phyloP scores from a whole-genome alignment of 495 filamentous ascomycete genomes.

The Schizothecium vesticola region DNA sequence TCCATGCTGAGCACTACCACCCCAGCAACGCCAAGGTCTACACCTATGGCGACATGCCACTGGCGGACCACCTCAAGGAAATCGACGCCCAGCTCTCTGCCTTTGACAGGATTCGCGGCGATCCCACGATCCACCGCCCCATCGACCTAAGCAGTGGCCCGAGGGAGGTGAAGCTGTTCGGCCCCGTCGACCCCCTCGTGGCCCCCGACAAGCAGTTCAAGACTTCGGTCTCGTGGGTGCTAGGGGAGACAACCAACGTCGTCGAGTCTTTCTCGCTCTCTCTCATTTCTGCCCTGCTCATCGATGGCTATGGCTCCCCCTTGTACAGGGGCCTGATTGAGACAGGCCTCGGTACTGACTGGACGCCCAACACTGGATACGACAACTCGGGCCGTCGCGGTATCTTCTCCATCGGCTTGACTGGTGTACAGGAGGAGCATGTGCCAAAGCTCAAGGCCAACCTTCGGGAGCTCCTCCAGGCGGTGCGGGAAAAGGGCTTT shows the following conservation, averaged over 20 bases:
- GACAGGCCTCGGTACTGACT: constrained; percentile 83
- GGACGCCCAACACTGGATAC: constrained; percentile 88
- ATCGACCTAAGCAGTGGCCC: constrained; percentile 65
- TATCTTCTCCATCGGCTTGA: constrained; percentile 86
- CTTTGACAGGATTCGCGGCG: constrained; percentile 64
- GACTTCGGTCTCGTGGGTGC: constrained; percentile 87
- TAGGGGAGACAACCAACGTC: constrained; percentile 73
- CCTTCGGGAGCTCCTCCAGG: constrained; percentile 61
- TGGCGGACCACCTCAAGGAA: constrained; percentile 71
- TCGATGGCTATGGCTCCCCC: constrained; percentile 93
- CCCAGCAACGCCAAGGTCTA: constrained; percentile 93
- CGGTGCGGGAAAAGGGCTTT: constrained; percentile 67
- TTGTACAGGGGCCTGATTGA: constrained; percentile 89
- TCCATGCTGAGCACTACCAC: constrained; percentile 89
- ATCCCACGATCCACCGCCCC: constrained; percentile 68
- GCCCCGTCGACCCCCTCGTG: constrained; percentile 84
- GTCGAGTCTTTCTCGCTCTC: constrained; percentile 81
- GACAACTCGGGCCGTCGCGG: constrained; percentile 69
- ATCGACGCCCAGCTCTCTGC: constrained; percentile 63
- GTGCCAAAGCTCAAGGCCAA: constrained; percentile 69
- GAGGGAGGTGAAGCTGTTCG: constrained; percentile 61
- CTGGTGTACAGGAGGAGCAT: constrained; percentile 73
- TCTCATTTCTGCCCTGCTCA: constrained; percentile 72
- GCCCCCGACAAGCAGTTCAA: constrained; percentile 84
- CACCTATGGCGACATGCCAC: constrained; percentile 90